phyloP scores from a whole-genome alignment of 2,329 filamentous ascomycete species.

The Arthrobotrys sphaeroides region DNA sequence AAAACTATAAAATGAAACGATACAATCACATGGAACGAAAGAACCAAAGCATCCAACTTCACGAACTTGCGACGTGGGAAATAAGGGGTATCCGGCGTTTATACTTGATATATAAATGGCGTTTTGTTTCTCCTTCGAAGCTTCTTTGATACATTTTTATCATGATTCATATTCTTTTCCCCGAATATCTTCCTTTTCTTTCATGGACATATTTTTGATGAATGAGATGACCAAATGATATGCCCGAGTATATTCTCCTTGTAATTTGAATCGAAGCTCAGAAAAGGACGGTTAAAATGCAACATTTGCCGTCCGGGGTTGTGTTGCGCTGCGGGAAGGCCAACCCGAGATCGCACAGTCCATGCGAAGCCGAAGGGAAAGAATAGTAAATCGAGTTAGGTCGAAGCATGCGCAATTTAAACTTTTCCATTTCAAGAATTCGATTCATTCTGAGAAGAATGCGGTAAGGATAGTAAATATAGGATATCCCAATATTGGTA shows the following conservation, averaged over 20 bases:
- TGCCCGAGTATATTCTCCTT: background rate
- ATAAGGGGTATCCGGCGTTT: too few relatives aligned
- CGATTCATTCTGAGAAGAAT: too few relatives aligned
- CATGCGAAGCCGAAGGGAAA: conserved; percentile 2
- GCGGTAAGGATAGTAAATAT: too few relatives aligned
- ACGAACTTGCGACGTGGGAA: too few relatives aligned
- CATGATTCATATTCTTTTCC: background rate
- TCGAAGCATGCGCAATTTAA: background rate
- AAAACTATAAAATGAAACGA: too few relatives aligned
- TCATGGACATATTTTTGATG: background rate
- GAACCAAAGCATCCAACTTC: too few relatives aligned
- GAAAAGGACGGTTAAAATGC: background rate
- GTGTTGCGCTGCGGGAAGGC: background rate
- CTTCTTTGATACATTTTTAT: too few relatives aligned
- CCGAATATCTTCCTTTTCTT: background rate
- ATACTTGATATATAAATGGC: too few relatives aligned
- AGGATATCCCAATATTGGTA: too few relatives aligned
- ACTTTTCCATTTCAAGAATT: background rate
- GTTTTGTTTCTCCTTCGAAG: too few relatives aligned
- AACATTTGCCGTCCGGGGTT: background rate
- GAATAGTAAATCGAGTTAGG: background rate
- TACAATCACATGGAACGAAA: too few relatives aligned
- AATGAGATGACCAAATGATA: background rate
- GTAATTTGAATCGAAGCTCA: background rate
- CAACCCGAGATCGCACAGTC: conserved; percentile 2